A percentile compares a stretch with the other conserved stretches of the same genome.
Evolutionary conservation across 306 rosid genomes (phyloP).

Genomic region (Vigna radiata): DNA sequence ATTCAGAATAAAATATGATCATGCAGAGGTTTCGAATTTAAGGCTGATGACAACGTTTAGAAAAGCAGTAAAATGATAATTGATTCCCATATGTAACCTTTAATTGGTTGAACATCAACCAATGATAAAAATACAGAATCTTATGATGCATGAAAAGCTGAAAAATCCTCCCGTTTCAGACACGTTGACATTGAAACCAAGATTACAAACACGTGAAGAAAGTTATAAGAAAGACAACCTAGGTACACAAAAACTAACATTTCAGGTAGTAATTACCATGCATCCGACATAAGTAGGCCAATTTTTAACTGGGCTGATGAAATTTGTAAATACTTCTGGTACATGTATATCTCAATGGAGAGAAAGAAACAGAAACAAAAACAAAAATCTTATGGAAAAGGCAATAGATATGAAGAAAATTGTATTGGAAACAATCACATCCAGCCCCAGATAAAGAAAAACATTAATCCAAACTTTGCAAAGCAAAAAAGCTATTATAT

Average conservation of each 20-base stretch:
- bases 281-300: background rate
- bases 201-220: conserved; percentile 10
- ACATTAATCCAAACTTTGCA: conserved; percentile 43
- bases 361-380: conserved; percentile 1
- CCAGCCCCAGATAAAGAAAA: conserved; percentile 11
- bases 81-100: background rate
- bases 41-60: background rate
- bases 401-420: background rate
- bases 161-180: background rate
- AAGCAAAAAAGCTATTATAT: conserved; percentile 5
- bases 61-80: background rate
- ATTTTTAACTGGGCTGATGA: conserved; percentile 16
- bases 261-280: conserved; percentile 26
- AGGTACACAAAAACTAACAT: background rate
- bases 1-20: background rate
- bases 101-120: conserved; percentile 10
- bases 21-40: conserved; percentile 14
- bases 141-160: conserved; percentile 18
- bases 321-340: conserved; percentile 35
- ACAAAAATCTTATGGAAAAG: conserved; percentile 2
- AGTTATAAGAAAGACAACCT: background rate
- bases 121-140: background rate
- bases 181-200: conserved; percentile 22
- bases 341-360: conserved; percentile 7
- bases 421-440: conserved; percentile 4